phyloP scores from a whole-genome alignment of 1,284 basidiomycete species.

The Fomes fomentarius region DNA sequence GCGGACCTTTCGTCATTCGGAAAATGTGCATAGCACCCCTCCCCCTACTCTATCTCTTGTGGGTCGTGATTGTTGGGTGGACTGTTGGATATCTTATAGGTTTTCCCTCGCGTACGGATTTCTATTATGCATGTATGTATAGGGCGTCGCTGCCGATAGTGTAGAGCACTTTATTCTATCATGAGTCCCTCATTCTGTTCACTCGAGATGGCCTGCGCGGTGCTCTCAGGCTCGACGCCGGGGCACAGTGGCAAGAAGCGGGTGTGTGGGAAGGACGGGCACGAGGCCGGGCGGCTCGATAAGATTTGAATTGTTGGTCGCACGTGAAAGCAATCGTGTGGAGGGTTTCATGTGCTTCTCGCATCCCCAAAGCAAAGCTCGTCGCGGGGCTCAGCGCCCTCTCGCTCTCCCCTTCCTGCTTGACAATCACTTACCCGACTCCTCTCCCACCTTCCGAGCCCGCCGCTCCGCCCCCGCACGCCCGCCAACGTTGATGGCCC shows the following conservation, averaged over 20 bases:
- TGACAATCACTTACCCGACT: background rate
- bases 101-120: constrained; percentile 11
- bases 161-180: constrained; percentile 24
- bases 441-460: background rate
- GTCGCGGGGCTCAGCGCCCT: background rate
- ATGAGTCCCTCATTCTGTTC: background rate
- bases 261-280: background rate
- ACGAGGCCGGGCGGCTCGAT: constrained; percentile 16
- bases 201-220: background rate
- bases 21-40: constrained; percentile 13
- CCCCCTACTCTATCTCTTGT: background rate
- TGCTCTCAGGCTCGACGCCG: background rate
- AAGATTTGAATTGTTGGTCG: constrained; percentile 21
- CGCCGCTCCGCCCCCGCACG: constrained; percentile 4
- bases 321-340: constrained; percentile 25
- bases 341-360: constrained; percentile 24
- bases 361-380: constrained; percentile 1
- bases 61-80: constrained; percentile 9
- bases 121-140: constrained; percentile 28
- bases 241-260: background rate
- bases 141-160: constrained; percentile 16
- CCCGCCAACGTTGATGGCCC: constrained; percentile 24
- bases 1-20: background rate
- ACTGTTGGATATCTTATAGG: constrained; percentile 26
- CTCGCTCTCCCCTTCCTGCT: constrained; percentile 1